Base-by-base conservation (phyloP, 2,329 filamentous ascomycete genomes). In the Verticillium nonalfalfae region DNA sequence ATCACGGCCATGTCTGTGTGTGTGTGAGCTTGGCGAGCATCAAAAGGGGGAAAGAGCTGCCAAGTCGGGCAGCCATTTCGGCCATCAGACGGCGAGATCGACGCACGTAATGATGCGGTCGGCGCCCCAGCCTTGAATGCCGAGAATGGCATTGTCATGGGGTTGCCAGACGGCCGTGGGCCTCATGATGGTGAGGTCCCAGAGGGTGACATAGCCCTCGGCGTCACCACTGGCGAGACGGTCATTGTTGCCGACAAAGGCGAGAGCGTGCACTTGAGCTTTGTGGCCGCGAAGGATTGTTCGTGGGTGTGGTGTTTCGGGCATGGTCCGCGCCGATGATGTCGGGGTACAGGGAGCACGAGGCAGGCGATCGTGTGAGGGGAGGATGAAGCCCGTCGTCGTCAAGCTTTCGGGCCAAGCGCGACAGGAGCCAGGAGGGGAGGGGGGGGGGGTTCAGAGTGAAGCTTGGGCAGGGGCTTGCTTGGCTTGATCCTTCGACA, bases 161-260 rank as follows among this genome's bases (percentile, higher is more conserved):
- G 92, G 90, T 69, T 85, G 88, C 95, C 95, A 99, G 3, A 95
- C 91, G 1, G 89, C 91, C 9, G 86, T 81, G 0, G 94, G 85
- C 38, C 95, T 84, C 79, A 96, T 93, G 59, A 88, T 90, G 33
- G 88, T 83, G 45, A 96, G 78, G 71, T 91, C 89, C 95, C 95
- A 99, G 26, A 93, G 77, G 7, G 96, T 84, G 38, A 97, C 81
- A 82, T 90, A 97, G 62, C 95, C 95, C 52, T 97, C 90, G 9
- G 92, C 90, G 75, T 99, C 95, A 39, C 90, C 94, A 0, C 92
- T 95, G 13, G 91, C 79, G 6, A 99, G 85, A 38, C 91, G 88
- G 62, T 85, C 81, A 72, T 97, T 97, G 50, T 78, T 74, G 59
- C 85, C 82, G 66, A 91, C 80, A 71, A 98, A 94, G 59, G 83